Conservation (phyloP, 2,329 filamentous ascomycete species). For the Dactylellina haptotyla region DNA sequence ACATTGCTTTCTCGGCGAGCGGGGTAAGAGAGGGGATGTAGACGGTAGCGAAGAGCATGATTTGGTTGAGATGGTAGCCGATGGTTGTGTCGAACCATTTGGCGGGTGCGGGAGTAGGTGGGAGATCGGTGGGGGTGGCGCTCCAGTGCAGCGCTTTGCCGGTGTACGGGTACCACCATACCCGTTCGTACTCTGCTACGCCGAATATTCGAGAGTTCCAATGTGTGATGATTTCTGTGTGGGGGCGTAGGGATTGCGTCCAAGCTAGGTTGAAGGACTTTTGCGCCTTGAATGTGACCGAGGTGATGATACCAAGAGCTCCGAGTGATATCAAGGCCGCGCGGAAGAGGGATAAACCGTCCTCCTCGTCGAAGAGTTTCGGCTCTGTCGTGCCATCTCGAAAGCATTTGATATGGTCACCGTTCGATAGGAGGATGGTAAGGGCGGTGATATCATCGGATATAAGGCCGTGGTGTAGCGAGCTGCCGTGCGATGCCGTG, state of each 20-base stretch:
- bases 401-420: slow-evolving; percentile 76
- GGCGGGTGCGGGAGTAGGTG: slow-evolving; percentile 69
- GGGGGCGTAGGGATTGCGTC: slow-evolving; percentile 79
- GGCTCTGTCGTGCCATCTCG: slow-evolving; percentile 68
- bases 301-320: slow-evolving; percentile 87
- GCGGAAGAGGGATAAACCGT: slow-evolving; percentile 75
- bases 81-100: slow-evolving; percentile 84
- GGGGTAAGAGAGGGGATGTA: slow-evolving; percentile 82
- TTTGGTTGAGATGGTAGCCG: slow-evolving; percentile 91
- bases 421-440: slow-evolving; percentile 83
- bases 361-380: slow-evolving; percentile 39
- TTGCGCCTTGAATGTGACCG: slow-evolving; percentile 84
- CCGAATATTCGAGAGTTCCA: slow-evolving; percentile 81
- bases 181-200: slow-evolving; percentile 85
- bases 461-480: slow-evolving; percentile 81
- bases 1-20: slow-evolving; percentile 94
- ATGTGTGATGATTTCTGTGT: slow-evolving; percentile 73
- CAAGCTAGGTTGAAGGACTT: slow-evolving; percentile 86
- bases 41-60: slow-evolving; percentile 82
- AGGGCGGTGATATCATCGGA: slow-evolving; percentile 80
- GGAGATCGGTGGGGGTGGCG: slow-evolving; percentile 74
- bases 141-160: slow-evolving; percentile 88
- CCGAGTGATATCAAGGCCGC: slow-evolving; percentile 88
- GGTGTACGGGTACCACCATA: slow-evolving; percentile 98
- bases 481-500: slow-evolving; percentile 93